A percentile compares a stretch with the other conserved stretches of the same genome.
Conservation (phyloP, 768 basidiomycete genomes). For the Lenzites betulinus region DNA sequence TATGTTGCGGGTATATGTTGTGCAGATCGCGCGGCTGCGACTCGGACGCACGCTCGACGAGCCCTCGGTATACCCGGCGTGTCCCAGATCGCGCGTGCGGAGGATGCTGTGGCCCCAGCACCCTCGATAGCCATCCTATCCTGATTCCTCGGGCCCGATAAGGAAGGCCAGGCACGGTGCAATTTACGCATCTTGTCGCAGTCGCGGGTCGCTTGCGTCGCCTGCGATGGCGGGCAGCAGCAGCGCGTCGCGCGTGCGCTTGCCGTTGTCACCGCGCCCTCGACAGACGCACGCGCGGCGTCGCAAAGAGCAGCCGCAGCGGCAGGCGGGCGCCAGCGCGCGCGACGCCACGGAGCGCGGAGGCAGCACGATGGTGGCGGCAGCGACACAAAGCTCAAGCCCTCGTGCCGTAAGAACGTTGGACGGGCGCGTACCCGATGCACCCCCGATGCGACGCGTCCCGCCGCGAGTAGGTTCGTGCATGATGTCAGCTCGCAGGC, state of each 20-base stretch:
- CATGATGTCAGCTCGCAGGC: constrained; percentile 13
- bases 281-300: neutral
- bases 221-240: too few relatives aligned
- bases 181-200: constrained; percentile 8
- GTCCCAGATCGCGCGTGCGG: too few relatives aligned
- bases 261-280: neutral
- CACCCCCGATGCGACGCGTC: neutral
- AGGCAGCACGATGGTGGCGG: constrained; percentile 14
- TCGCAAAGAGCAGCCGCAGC: neutral
- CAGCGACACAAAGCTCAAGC: constrained; percentile 27
- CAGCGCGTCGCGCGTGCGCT: neutral
- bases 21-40: too few relatives aligned
- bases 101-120: constrained; percentile 10
- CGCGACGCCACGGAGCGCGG: constrained; percentile 14
- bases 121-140: neutral
- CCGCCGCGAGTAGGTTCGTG: neutral
- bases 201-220: too few relatives aligned
- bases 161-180: constrained; percentile 6
- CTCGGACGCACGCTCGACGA: neutral
- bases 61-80: too few relatives aligned
- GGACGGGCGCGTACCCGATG: constrained; percentile 8
- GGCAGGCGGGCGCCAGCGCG: constrained; percentile 1
- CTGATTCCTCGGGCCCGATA: constrained; percentile 4
- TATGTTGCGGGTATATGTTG: neutral
- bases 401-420: constrained; percentile 23